These are phyloP conservation scores for Jatropha curcas DNA, from an alignment of 345 rosid species.

Conservation along the genomic window DNA sequence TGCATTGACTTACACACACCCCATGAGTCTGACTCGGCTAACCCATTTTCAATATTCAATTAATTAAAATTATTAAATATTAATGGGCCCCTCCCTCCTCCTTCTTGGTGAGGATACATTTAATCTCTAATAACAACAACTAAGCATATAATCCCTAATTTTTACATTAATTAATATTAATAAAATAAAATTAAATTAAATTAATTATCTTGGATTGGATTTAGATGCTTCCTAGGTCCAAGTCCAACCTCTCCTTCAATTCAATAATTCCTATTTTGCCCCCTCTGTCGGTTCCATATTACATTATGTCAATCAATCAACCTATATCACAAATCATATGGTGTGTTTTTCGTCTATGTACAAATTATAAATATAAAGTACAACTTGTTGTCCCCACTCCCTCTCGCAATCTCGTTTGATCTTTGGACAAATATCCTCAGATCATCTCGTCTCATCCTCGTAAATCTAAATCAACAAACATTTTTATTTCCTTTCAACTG, in stretches of 20 bases:
- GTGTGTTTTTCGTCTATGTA: conserved; percentile 15
- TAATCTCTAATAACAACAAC: no score
- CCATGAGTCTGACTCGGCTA: conserved; percentile 11
- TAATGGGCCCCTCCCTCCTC: no score
- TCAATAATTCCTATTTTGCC: background rate
- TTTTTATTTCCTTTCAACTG: no score
- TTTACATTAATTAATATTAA: background rate
- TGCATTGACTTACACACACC: conserved; percentile 36
- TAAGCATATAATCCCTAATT: background rate
- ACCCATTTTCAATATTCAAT: no score
- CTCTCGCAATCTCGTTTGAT: no score
- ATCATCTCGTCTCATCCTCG: no score
- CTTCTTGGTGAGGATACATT: no score
- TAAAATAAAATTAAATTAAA: background rate
- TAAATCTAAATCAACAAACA: no score
- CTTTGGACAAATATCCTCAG: no score
- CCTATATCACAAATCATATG: background rate
- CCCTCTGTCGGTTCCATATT: background rate
- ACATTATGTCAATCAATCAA: background rate
- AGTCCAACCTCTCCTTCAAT: background rate
- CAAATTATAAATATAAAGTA: conserved; percentile 22
- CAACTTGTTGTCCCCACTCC: no score
- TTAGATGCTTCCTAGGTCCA: conserved; percentile 7
- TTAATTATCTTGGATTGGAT: background rate
- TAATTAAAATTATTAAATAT: no score